phyloP scores from a whole-genome alignment of 148 eudicot genomes.

The Nepenthes gracilis region DNA sequence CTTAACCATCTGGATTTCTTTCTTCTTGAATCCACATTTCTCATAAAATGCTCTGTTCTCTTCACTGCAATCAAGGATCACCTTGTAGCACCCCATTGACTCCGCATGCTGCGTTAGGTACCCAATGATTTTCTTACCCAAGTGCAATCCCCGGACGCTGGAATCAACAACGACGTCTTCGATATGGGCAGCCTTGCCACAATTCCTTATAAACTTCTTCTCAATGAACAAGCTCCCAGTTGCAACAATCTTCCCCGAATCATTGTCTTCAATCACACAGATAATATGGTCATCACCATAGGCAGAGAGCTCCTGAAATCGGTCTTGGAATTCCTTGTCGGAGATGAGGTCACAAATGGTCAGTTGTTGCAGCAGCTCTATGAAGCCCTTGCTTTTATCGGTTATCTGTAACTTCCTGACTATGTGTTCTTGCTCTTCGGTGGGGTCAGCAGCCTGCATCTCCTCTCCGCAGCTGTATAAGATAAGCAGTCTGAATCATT shows the following conservation, averaged over 20 bases:
- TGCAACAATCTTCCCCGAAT: slow-evolving; percentile 51
- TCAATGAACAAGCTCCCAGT: slow-evolving; percentile 79
- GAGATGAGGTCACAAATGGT: slow-evolving; percentile 71
- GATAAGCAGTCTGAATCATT: too few relatives aligned
- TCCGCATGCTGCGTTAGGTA: slow-evolving; percentile 57
- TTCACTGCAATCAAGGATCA: slow-evolving; percentile 68
- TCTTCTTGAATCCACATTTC: slow-evolving; percentile 73
- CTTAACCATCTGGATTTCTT: slow-evolving; percentile 80
- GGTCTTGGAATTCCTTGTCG: slow-evolving; percentile 48
- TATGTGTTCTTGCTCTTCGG: slow-evolving; percentile 7
- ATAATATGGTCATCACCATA: slow-evolving; percentile 63
- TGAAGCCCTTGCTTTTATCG: slow-evolving; percentile 70
- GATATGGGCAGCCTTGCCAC: slow-evolving; percentile 81
- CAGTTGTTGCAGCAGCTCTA: slow-evolving; percentile 65
- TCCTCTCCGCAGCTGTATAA: background rate
- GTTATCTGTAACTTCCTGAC: slow-evolving; percentile 60
- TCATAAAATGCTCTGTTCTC: slow-evolving; percentile 56
- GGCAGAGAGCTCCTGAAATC: slow-evolving; percentile 46
- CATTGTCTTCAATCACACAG: slow-evolving; percentile 67
- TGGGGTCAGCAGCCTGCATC: slow-evolving; percentile 10
- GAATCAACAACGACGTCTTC: slow-evolving; percentile 90
- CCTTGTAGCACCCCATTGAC: slow-evolving; percentile 78
- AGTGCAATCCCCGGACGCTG: slow-evolving; percentile 46
- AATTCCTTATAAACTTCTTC: slow-evolving; percentile 71
- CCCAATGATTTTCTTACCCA: slow-evolving; percentile 62